phyloP scores from a whole-genome alignment of 2,329 filamentous ascomycete species.

The Botryotinia convoluta region DNA sequence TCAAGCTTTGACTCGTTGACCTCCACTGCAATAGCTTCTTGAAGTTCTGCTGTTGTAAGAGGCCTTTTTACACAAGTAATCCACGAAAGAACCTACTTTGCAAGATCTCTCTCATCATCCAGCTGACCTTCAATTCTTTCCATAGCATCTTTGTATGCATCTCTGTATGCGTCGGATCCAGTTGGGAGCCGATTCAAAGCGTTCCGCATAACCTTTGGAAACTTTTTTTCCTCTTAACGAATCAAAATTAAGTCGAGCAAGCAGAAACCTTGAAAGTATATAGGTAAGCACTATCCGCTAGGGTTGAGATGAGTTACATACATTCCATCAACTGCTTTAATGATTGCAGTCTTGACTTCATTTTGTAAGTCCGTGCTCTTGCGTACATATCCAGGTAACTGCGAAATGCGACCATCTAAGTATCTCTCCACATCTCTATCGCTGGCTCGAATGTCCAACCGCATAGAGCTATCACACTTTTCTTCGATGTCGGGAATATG shows the following conservation, averaged over 20 bases:
- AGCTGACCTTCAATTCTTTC: constrained; percentile 34
- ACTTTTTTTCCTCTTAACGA: constrained; percentile 35
- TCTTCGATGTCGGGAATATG: constrained; percentile 31
- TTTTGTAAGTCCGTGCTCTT: constrained; percentile 26
- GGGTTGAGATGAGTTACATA: constrained; percentile 24
- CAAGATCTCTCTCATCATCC: constrained; percentile 12
- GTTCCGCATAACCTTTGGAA: constrained; percentile 33
- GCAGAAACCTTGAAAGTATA: constrained; percentile 24
- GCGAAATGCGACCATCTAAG: constrained; percentile 25
- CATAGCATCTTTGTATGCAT: constrained; percentile 45
- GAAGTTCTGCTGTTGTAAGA: constrained; percentile 41
- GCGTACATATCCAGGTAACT: constrained; percentile 27
- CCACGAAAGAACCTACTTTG: constrained; percentile 36
- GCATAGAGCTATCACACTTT: constrained; percentile 26
- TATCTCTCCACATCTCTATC: constrained; percentile 34
- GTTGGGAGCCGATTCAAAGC: constrained; percentile 35
- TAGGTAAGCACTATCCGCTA: background rate
- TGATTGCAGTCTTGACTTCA: constrained; percentile 30
- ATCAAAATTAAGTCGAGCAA: constrained; percentile 40
- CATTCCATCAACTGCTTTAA: constrained; percentile 36
- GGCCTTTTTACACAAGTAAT: constrained; percentile 41
- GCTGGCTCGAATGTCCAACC: constrained; percentile 37
- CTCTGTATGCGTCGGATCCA: constrained; percentile 30
- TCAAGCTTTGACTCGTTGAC: constrained; percentile 35
- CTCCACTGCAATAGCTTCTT: constrained; percentile 45